Evolutionary conservation across 2,329 filamentous ascomycete species (phyloP), one percentile per base, ranked within the genome.

Genomic region (Balansia obtecta): DNA sequence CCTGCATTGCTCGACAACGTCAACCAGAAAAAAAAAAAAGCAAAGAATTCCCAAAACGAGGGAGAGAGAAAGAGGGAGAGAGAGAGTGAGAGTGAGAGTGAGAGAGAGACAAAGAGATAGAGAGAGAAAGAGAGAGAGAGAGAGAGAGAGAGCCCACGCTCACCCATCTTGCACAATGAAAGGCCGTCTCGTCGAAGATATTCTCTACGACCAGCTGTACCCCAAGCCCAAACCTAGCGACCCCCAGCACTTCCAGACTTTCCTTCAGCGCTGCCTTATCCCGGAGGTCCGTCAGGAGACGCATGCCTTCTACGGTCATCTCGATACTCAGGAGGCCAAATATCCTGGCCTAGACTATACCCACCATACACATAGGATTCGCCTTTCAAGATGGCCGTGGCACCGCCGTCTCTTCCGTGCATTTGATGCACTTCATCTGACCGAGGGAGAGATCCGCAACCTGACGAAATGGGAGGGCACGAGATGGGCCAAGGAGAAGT

Each of bases 381-480:
- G 86, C n/a, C 79, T 91, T 9, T 78, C 81, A 58, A 82, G 85
- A 53, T 90, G 85, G 73, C 78, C 76, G 15, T 88, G 86, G 79
- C 86, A 91, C 65, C 76, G 80, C 54, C 78, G 82, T 51, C 76
- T 91, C 12, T 90, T 91, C 65, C 78, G 81, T 40, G 84, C 85
- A 30, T 88, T 91, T 60, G 84, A 89, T 65, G 69, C 67, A 27
- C 73, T 90, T 22, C 75, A 74, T 42, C 72, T 90, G 39, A 91
- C 86, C 8, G 69, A 78, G 51, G 70, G 72, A 58, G 86, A 91
- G 63, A 87, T 91, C 57, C 74, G 79, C 49, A 72, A 73, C 46
- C 71, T 90, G 62, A 89, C 86, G 52, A 83, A 86, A 61, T 91
- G 86, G 86, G 86, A 90, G 69, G 86, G 86, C 51, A 90, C 86